Base-by-base conservation (phyloP, 2,329 filamentous ascomycete genomes). In the Colletotrichum horii region DNA sequence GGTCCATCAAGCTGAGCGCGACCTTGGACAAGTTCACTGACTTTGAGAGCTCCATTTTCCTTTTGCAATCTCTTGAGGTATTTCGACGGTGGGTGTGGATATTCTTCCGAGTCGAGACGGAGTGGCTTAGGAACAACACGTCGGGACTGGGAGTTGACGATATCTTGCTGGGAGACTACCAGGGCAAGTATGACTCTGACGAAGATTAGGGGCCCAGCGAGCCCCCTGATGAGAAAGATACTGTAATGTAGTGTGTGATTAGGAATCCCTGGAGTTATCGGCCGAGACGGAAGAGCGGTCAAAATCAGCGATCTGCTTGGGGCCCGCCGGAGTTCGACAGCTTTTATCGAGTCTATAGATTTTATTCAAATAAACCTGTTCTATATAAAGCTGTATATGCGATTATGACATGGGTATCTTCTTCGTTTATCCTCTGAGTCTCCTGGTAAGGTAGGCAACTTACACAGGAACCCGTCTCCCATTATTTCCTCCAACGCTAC, bases 61-160 rank as follows among this genome's bases (percentile, higher is more conserved):
- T 96, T 30, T 91, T 98, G 80, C 94, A 98, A 87, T 89, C 95
- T 60, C 87, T 98, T 14, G 97, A 99, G 86, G 94, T 98, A 22
- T 89, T 95, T 61, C 91, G 97, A 64, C 90, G 97, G 73, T 98
- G 96, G 96, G 90, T 98, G 76, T 99, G 97, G 97, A 95, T 98
- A 73, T 98, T 98, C 85, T 95, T 98, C 85, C 91, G 97, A 12
- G 93, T 98, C 55, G 97, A 99, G 88, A 96, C 95, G 26, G 97
- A 99, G 87, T 98, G 94, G 94, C 91, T 95, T 84, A 88, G 92
- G 85, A 89, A 85, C 78, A 86, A 85, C 16, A 83, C 84, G 22
- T 82, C 83, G 84, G 84, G 92, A 83, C 78, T 92, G 83, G 82
- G 89, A 81, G 80, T 90, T 82, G 93, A 95, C 79, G 94, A 96